Evolutionary conservation across 2,329 filamentous ascomycete genomes (phyloP).

Genomic region (Phialocephala subalpina): DNA sequence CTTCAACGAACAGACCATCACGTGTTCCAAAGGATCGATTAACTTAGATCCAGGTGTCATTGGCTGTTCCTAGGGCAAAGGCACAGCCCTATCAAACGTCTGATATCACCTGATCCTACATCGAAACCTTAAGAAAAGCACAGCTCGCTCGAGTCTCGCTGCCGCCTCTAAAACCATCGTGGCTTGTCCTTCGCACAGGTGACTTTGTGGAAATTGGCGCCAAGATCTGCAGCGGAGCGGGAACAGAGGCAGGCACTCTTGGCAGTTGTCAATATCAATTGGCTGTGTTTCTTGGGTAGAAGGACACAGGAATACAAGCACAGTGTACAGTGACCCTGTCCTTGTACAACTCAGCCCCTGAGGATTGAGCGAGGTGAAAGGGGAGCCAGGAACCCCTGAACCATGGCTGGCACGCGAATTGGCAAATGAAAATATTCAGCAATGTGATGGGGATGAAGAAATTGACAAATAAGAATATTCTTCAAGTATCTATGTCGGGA

Average conservation of each 20-base stretch:
- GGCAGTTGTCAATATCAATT: not conserved
- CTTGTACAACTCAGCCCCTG: conserved; percentile 1
- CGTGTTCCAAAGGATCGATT: not conserved
- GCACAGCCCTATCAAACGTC: not conserved
- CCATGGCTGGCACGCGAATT: not conserved
- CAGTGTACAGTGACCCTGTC: not conserved
- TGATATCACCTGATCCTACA: not conserved
- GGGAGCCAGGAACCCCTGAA: not conserved
- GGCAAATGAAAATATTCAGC: not conserved
- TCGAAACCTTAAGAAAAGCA: not conserved
- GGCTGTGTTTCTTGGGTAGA: not conserved
- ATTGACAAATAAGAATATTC: not conserved
- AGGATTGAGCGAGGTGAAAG: not conserved
- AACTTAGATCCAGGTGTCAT: not conserved
- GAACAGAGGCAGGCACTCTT: not conserved
- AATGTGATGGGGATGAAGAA: not conserved
- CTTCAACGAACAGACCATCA: not conserved
- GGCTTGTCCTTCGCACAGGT: not conserved
- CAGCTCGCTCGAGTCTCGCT: not conserved
- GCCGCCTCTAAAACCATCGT: not conserved
- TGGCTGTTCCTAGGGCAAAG: not conserved
- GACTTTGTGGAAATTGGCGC: not conserved
- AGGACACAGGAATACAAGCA: not conserved
- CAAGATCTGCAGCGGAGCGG: conserved; percentile 6
- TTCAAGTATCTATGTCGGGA: not conserved